A percentile compares a stretch with the other conserved stretches of the same genome.
Conservation (phyloP, 331 rosid genomes). For the Ulmus americana region DNA sequence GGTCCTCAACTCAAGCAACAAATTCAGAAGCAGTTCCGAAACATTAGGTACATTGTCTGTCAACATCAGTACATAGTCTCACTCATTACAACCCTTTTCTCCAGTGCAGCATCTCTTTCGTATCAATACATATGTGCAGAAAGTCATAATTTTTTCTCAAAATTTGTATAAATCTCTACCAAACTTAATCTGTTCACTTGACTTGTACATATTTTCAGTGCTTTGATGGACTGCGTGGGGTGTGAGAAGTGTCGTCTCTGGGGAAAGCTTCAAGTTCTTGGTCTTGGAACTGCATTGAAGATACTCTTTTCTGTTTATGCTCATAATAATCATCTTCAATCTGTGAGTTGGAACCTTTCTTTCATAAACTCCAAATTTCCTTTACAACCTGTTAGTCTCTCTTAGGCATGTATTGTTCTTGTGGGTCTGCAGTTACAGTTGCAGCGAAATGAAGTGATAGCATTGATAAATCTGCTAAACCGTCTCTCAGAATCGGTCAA, state of each 20-base stretch:
- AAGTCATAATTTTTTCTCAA: no score
- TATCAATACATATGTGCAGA: no score
- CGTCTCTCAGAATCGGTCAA: conserved; percentile 13
- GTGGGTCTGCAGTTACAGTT: conserved; percentile 13
- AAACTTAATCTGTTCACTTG: no score
- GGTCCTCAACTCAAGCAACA: conserved; percentile 81
- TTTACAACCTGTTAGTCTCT: neutral
- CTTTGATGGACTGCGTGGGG: conserved; percentile 94
- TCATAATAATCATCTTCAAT: neutral
- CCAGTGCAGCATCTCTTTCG: neutral
- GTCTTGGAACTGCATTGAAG: conserved; percentile 59
- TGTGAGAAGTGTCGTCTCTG: conserved; percentile 90
- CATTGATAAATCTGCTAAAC: conserved; percentile 9
- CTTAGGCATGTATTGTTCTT: neutral
- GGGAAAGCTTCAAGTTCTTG: conserved; percentile 97
- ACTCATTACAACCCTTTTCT: conserved; percentile 6
- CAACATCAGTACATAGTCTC: neutral
- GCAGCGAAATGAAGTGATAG: conserved; percentile 17
- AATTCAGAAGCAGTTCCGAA: conserved; percentile 79
- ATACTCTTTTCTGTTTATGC: conserved; percentile 48
- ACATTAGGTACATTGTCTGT: conserved; percentile 48
- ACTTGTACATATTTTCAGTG: conserved; percentile 33
- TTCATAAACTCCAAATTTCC: neutral
- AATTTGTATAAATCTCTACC: no score
- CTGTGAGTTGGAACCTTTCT: neutral